These are phyloP conservation scores for Aspergillus asperescens DNA, from an alignment of 495 filamentous ascomycete genomes.

Conservation along the genomic window DNA sequence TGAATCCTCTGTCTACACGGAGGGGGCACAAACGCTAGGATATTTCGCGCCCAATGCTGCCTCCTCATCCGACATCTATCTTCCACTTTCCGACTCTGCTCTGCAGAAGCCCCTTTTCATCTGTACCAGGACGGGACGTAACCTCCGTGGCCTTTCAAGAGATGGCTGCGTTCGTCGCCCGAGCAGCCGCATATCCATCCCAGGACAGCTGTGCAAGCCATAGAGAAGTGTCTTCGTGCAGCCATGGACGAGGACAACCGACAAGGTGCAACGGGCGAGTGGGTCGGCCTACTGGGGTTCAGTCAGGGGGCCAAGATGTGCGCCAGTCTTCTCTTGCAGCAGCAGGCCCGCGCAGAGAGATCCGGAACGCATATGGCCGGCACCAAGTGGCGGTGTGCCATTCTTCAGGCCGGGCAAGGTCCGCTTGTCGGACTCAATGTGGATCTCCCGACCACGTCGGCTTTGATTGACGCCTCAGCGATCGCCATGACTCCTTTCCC, in stretches of 20 bases:
- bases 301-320: not conserved
- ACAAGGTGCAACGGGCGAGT: not conserved
- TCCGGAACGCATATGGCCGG: no score
- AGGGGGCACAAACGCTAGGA: constrained; percentile 55
- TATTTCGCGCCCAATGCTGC: constrained; percentile 57
- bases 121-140: constrained; percentile 29
- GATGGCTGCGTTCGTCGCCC: no score
- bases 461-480: no score
- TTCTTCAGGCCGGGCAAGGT: no score
- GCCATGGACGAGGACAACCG: not conserved
- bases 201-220: not conserved
- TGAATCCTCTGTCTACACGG: constrained; percentile 67
- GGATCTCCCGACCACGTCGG: no score
- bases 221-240: not conserved
- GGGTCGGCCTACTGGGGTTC: constrained; percentile 7
- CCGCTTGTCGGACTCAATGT: no score
- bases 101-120: constrained; percentile 52
- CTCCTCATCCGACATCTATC: constrained; percentile 40
- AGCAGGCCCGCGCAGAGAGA: no score
- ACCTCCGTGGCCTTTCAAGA: no score
- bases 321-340: not conserved
- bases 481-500: no score
- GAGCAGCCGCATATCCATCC: not conserved
- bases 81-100: constrained; percentile 52
- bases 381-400: no score